Base-by-base conservation (phyloP, 345 rosid species). In the Crucihimalaya himalaica region DNA sequence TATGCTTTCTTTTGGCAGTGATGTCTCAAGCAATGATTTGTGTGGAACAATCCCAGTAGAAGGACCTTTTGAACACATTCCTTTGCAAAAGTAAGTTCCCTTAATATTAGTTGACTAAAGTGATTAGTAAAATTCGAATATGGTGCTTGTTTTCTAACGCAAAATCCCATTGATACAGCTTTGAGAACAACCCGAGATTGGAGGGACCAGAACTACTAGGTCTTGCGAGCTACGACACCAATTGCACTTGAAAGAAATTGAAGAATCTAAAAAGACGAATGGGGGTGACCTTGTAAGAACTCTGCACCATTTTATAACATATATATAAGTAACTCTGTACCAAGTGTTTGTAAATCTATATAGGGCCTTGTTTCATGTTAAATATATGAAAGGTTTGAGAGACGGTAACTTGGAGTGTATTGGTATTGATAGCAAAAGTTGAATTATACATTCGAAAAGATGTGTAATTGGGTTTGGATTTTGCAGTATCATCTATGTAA, bases 141-240 rank as follows among this genome's bases (percentile, higher is more conserved):
- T 8, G 0, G 8, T 9, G 48, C 8, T 37, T 23, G 55, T 51
- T 66, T n/a, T 2, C 23, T 66, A 37, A 67, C 25, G 23, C 48
- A 37, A 66, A 67, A 2, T 0, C 9, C 2, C 25, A 50, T 55
- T 55, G 39, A 56, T 71, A 76, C 65, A 92, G 96, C 86, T 89
- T 92, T 63, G 96, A 86, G 85, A 88, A 84, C 60, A 92, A 89
- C 80, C 89, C 82, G 32, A 83, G 90, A 34, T 73, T 92, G 28
- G 97, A 89, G 76, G 96, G 97, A 67, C 97, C 97, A 0, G 88
- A 92, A 81, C 70, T 92, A 83, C 66, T 85, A 58, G 97, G 93
- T 29, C 86, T 92, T 6, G 97, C 89, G 12, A 89, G 84, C 58
- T 92, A 92, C 1, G 90, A 84, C 70, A 91, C 92, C 11, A 88